Conservation (phyloP, 2,329 filamentous ascomycete species). For the Tolypocladium guangdongense region DNA sequence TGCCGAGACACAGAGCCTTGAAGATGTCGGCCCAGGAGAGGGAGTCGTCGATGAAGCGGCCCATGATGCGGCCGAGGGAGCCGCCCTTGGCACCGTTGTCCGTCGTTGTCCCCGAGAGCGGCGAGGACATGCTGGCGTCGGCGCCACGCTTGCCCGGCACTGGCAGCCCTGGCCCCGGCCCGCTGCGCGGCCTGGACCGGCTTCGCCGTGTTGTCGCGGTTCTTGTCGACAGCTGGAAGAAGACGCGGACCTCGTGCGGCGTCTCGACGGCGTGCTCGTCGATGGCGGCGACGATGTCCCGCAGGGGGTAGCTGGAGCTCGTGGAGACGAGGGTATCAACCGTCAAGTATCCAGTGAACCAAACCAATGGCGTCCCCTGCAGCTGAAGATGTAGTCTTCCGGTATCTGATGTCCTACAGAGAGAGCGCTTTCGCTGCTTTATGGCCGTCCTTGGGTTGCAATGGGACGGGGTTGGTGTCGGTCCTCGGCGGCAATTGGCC, state of each 20-base stretch:
- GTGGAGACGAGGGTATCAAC: constrained; percentile 24
- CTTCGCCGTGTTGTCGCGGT: constrained; percentile 37
- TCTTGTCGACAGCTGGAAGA: constrained; percentile 51
- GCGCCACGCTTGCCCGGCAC: constrained; percentile 45
- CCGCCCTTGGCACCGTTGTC: constrained; percentile 40
- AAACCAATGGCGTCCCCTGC: neutral
- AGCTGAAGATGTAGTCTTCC: too few relatives aligned
- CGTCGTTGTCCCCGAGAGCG: constrained; percentile 37
- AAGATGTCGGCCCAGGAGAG: constrained; percentile 57
- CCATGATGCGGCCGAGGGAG: constrained; percentile 40
- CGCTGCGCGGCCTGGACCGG: constrained; percentile 33
- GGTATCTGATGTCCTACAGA: neutral
- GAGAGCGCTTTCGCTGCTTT: neutral
- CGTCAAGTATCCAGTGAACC: neutral
- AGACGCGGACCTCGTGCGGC: constrained; percentile 12
- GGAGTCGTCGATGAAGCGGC: constrained; percentile 43
- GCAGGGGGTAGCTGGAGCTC: constrained; percentile 46
- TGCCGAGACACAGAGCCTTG: constrained; percentile 55
- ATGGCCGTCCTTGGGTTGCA: neutral
- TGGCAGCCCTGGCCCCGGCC: constrained; percentile 36
- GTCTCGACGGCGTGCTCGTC: neutral
- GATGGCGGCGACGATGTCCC: constrained; percentile 32
- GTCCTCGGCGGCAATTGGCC: neutral
- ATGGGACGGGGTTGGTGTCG: neutral
- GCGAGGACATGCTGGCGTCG: constrained; percentile 25